Evolutionary conservation across 371 early-diverging fungal genomes (phyloP), one percentile per base, ranked within the genome.

Genomic region (Cokeromyces recurvatus): DNA sequence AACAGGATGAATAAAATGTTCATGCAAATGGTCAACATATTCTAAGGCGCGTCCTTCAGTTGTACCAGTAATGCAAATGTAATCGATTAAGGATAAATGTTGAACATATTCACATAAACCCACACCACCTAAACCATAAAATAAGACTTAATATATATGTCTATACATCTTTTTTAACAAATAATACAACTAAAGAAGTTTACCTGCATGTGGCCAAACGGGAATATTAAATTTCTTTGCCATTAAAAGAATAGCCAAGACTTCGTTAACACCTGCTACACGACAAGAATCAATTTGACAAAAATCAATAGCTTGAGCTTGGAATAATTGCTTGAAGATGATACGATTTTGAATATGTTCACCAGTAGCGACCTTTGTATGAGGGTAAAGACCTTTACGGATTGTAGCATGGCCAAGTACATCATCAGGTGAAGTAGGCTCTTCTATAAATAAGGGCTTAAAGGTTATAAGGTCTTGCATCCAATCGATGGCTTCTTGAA

Each of bases 371-470:
- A 75, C 69, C 17, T 57, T 52, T 8, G 69, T 68, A 20, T 57
- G 65, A n/a, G 75, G 75, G 38, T 65, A 57, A 15, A 75, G 59
- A 4, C 69, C 75, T 23, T 75, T 69, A 38, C 75, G 75, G 34
- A 75, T 64, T 12, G 75, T 49, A 34, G 75, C 75, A 51, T 75
- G 75, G 14, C 75, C 75, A 29, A 75, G 56, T 5, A 75, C 59
- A 66, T 75, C 75, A 48, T 75, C 75, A 32, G 75, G 75, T 12
- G 75, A 75, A 23, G 75, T 75, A 3, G 75, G 75, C 31, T 75
- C 75, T 48, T 77, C 78, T 46, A 77, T 77, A 32, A 74, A 77
- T 15, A 66, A 55, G 14, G 78, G 78, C 24, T 73, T 77, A 59
- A 64, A 77, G 15, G 64, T 58, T 42, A 77, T 53, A 20, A 77